Conservation (phyloP, 2,329 filamentous ascomycete species). For the Claviceps sp. region DNA sequence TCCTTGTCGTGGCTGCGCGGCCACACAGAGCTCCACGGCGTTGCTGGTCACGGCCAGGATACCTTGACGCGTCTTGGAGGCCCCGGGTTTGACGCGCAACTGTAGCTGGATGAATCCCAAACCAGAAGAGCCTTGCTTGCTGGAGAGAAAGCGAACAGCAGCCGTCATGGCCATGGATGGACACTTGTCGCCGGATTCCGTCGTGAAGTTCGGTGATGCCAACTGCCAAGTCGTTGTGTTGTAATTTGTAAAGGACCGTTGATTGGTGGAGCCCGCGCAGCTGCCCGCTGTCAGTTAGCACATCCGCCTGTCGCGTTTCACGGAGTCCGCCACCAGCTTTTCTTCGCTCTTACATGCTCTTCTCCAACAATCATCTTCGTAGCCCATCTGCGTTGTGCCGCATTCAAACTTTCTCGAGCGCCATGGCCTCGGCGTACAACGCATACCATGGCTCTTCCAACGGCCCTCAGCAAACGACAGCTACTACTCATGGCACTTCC, state of each 20-base stretch:
- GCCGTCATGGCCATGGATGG: slow-evolving; percentile 7
- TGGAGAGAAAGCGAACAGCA: slow-evolving; percentile 33
- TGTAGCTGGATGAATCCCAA: slow-evolving; percentile 39
- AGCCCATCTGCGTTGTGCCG: slow-evolving; percentile 11
- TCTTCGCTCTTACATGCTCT: background rate
- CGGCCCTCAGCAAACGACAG: slow-evolving; percentile 26
- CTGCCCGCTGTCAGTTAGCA: background rate
- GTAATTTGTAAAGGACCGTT: too few relatives aligned
- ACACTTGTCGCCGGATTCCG: background rate
- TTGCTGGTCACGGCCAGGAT: slow-evolving; percentile 42
- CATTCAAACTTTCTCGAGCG: slow-evolving; percentile 13
- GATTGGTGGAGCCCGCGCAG: background rate
- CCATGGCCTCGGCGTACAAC: slow-evolving; percentile 28
- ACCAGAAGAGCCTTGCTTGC: slow-evolving; percentile 30
- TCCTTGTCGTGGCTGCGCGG: slow-evolving; percentile 51
- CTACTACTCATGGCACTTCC: slow-evolving; percentile 16
- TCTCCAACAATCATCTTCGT: slow-evolving; percentile 11
- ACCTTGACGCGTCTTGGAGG: slow-evolving; percentile 47
- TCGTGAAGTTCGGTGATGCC: too few relatives aligned
- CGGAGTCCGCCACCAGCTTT: background rate
- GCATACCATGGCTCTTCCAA: slow-evolving; percentile 22
- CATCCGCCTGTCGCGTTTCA: background rate
- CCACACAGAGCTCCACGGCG: slow-evolving; percentile 49
- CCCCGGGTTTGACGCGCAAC: slow-evolving; percentile 56
- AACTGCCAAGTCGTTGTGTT: too few relatives aligned